phyloP scores from a whole-genome alignment of 2,329 filamentous ascomycete species.

The Epichloe amarillans region DNA sequence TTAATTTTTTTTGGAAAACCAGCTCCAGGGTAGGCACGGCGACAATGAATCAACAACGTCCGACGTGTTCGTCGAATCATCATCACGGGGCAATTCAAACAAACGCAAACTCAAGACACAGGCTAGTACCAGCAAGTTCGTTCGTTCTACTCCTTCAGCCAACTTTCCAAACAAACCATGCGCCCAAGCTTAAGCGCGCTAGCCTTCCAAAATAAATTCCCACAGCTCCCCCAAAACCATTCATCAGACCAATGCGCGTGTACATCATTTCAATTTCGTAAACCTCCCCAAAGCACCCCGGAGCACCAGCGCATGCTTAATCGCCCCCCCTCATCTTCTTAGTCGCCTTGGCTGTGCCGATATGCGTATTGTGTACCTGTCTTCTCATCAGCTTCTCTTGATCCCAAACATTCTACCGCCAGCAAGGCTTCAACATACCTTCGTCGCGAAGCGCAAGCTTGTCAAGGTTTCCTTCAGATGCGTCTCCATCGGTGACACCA shows the following conservation, averaged over 20 bases:
- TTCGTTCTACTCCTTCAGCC: neutral
- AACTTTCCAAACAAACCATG: neutral
- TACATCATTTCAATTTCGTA: conserved; percentile 5
- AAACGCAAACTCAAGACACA: neutral
- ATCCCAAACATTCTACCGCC: neutral
- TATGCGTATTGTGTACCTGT: conserved; percentile 77
- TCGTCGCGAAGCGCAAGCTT: conserved; percentile 89
- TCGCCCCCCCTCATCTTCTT: conserved; percentile 38
- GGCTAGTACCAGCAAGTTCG: neutral
- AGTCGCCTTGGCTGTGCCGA: conserved; percentile 72
- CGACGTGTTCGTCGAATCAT: too few species aligned
- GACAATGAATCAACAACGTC: neutral
- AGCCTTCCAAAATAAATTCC: neutral
- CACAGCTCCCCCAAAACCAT: neutral
- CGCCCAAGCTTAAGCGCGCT: neutral
- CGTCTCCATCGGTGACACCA: conserved; percentile 84
- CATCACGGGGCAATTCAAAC: neutral
- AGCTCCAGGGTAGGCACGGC: neutral
- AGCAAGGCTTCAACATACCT: conserved; percentile 39
- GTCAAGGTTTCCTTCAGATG: conserved; percentile 89
- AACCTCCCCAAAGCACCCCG: neutral
- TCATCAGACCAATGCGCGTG: neutral
- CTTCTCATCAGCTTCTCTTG: conserved; percentile 3
- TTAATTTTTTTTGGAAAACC: too few species aligned
- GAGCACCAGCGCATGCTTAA: neutral